phyloP scores from a whole-genome alignment of 371 early-diverging fungal genomes.

The Mucor plumbeus region DNA sequence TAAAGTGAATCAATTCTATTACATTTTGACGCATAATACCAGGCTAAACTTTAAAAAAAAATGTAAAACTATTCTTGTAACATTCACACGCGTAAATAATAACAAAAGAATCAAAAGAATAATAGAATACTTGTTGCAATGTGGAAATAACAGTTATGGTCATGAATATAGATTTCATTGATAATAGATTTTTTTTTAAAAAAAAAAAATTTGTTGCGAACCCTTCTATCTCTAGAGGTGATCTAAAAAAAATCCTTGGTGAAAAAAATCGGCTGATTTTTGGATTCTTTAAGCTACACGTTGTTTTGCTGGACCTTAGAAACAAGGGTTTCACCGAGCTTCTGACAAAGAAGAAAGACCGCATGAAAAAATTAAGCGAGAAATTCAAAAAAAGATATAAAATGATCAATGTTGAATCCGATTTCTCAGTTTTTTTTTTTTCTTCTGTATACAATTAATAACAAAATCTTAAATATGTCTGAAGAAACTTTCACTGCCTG shows the following conservation, averaged over 20 bases:
- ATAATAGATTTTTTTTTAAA: neutral
- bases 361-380: conserved; percentile 17
- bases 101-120: neutral
- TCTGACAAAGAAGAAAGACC: conserved; percentile 5
- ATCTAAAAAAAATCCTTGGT: conserved; percentile 8
- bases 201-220: neutral
- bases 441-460: conserved; percentile 11
- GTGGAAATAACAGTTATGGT: neutral
- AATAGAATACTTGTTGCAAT: neutral
- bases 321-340: conserved; percentile 24
- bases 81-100: neutral
- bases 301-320: conserved; percentile 1
- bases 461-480: conserved; percentile 26
- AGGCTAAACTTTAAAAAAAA: neutral
- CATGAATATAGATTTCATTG: neutral
- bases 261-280: conserved; percentile 32
- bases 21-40: neutral
- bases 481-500: conserved; percentile 38
- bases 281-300: neutral
- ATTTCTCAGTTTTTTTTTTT: conserved; percentile 12
- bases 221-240: conserved; percentile 7
- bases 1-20: neutral
- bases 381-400: conserved; percentile 14
- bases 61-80: neutral
- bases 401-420: neutral